Percentiles rank a stretch among this genome's conserved stretches.
phyloP scores from a whole-genome alignment of 192 early-diverging fungal species.

The Entophlyctis helioformis region DNA sequence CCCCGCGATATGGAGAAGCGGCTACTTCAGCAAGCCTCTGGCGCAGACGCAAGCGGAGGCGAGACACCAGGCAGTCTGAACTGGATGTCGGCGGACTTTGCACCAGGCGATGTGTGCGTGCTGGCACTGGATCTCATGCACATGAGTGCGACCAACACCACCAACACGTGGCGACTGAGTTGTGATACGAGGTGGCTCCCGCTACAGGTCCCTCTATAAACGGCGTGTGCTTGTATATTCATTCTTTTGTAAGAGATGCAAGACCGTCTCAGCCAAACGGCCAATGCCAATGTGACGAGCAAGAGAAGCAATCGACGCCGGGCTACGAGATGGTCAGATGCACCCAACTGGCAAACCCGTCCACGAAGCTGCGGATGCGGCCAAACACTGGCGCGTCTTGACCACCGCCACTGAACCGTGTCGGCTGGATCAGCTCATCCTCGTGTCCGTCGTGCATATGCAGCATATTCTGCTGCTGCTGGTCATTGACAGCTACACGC shows the following conservation, averaged over 20 bases:
- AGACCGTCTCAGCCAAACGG: too few relatives aligned
- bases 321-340: conserved; percentile 12
- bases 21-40: too few relatives aligned
- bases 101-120: conserved; percentile 24
- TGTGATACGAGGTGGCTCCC: conserved; percentile 31
- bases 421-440: not conserved
- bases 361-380: conserved; percentile 19
- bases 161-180: conserved; percentile 21
- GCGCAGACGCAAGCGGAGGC: not conserved
- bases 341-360: conserved; percentile 22
- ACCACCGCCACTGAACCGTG: conserved; percentile 2
- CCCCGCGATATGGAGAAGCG: conserved; percentile 15
- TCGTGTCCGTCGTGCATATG: not conserved
- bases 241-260: too few relatives aligned
- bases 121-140: conserved; percentile 21
- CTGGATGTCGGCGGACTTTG: conserved; percentile 22
- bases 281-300: too few relatives aligned
- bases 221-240: too few relatives aligned
- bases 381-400: conserved; percentile 3
- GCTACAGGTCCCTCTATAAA: not conserved
- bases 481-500: conserved; percentile 5
- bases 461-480: not conserved
- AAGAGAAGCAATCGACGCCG: too few relatives aligned
- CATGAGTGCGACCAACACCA: conserved; percentile 24
- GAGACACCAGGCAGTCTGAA: not conserved